phyloP scores from a whole-genome alignment of 2,329 filamentous ascomycete species.

The Neofusicoccum ribis region DNA sequence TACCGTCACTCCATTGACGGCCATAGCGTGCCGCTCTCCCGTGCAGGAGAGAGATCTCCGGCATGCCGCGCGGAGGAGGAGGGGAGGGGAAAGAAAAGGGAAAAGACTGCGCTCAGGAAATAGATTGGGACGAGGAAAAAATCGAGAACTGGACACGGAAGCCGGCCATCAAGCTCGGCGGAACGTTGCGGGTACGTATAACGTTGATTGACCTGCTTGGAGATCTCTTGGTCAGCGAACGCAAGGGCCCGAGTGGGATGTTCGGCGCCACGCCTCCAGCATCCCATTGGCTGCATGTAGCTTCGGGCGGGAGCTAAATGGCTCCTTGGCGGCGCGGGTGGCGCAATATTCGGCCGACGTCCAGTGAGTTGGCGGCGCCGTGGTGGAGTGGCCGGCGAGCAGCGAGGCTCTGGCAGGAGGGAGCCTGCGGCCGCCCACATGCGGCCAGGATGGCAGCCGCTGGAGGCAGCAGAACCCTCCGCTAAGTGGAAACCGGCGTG shows the following conservation, averaged over 20 bases:
- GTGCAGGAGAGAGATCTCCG: background rate
- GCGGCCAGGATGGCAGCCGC: background rate
- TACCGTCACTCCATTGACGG: background rate
- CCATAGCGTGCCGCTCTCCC: background rate
- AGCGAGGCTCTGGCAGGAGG: background rate
- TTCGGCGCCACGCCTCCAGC: background rate
- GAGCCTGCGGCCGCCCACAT: background rate
- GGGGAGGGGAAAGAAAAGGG: background rate
- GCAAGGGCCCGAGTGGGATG: background rate
- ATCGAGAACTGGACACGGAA: background rate
- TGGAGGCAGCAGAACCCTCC: background rate
- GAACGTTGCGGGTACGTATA: constrained; percentile 3
- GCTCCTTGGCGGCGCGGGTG: background rate
- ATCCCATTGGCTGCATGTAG: background rate
- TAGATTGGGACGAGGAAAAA: background rate
- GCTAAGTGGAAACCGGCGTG: background rate
- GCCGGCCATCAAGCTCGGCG: background rate
- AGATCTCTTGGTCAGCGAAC: background rate
- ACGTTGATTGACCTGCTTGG: background rate
- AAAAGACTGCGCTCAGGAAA: background rate
- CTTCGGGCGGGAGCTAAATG: background rate
- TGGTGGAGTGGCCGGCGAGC: too few species aligned
- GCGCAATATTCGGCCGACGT: background rate
- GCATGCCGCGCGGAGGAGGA: background rate
- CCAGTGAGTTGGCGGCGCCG: too few species aligned